phyloP scores from a whole-genome alignment of 768 basidiomycete species.

The Calocybe gangraenosa region DNA sequence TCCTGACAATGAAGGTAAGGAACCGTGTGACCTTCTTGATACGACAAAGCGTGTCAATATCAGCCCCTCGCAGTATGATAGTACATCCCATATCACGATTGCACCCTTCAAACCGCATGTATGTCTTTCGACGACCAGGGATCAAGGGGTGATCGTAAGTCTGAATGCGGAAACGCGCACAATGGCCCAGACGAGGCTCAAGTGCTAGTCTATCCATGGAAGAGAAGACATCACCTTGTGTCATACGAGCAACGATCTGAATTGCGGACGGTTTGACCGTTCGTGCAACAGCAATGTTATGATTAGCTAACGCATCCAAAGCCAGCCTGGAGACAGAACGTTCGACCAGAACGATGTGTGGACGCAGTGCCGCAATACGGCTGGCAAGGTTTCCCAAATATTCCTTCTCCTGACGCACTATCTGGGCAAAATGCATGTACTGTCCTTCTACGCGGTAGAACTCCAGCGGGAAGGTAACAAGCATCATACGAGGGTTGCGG shows the following conservation, averaged over 20 bases:
- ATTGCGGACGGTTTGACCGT: constrained; percentile 87
- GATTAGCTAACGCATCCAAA: constrained; percentile 77
- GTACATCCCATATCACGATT: constrained; percentile 92
- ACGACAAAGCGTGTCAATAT: constrained; percentile 72
- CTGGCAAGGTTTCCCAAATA: constrained; percentile 84
- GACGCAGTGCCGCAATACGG: constrained; percentile 86
- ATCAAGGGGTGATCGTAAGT: constrained; percentile 94
- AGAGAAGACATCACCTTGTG: constrained; percentile 90
- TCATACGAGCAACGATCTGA: constrained; percentile 87
- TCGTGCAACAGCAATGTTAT: constrained; percentile 87
- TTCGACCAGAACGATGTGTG: constrained; percentile 90
- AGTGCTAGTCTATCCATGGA: constrained; percentile 92
- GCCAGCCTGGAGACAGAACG: constrained; percentile 89
- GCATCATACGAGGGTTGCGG: constrained; percentile 89
- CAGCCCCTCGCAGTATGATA: constrained; percentile 84
- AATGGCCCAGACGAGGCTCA: constrained; percentile 88
- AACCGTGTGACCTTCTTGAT: constrained; percentile 94
- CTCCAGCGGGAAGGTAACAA: constrained; percentile 92
- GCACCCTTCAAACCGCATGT: constrained; percentile 98
- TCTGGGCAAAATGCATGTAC: constrained; percentile 88
- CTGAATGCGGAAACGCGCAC: constrained; percentile 79
- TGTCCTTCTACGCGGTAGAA: constrained; percentile 91
- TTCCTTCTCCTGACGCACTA: constrained; percentile 89
- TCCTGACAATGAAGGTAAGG: constrained; percentile 88
- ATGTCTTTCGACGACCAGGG: constrained; percentile 91